Percentiles rank a stretch among this genome's conserved stretches.
phyloP scores from a whole-genome alignment of 441 rosid genomes.

The Sinapis alba region DNA sequence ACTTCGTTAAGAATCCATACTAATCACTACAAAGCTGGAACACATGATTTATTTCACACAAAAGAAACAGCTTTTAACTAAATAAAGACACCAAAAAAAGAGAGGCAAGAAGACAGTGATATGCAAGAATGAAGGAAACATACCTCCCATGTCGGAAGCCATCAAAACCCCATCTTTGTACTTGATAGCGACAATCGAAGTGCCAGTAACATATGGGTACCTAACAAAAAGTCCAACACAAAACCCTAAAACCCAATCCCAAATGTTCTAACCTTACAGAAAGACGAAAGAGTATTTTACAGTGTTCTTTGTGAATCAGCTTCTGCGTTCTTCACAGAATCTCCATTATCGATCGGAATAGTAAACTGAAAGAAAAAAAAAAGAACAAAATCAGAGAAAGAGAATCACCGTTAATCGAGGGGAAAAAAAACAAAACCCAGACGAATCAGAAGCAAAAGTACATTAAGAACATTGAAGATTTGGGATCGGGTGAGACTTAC shows the following conservation, averaged over 20 bases:
- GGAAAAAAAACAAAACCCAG: background rate
- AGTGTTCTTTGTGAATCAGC: conserved; percentile 60
- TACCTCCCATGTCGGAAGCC: conserved; percentile 98
- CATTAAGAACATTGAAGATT: background rate
- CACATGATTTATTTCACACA: background rate
- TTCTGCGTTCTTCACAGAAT: conserved; percentile 43
- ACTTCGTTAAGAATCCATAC: background rate
- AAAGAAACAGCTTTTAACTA: background rate
- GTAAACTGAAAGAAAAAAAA: conserved; percentile 24
- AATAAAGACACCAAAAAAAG: background rate
- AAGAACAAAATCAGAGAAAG: background rate
- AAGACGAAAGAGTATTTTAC: conserved; percentile 36
- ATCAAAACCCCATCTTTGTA: conserved; percentile 89
- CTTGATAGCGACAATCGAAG: conserved; percentile 88
- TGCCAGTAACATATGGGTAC: conserved; percentile 88
- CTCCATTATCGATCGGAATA: conserved; percentile 40
- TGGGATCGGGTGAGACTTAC: conserved; percentile 20
- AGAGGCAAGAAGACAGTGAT: background rate
- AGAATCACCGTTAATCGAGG: background rate
- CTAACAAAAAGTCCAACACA: conserved; percentile 36
- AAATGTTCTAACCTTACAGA: conserved; percentile 4
- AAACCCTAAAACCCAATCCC: conserved; percentile 8
- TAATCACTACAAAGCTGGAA: background rate
- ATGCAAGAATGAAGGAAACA: background rate
- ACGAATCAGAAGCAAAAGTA: background rate